Base-by-base conservation (phyloP, 257 asterid species). In the Echites panduratus region DNA sequence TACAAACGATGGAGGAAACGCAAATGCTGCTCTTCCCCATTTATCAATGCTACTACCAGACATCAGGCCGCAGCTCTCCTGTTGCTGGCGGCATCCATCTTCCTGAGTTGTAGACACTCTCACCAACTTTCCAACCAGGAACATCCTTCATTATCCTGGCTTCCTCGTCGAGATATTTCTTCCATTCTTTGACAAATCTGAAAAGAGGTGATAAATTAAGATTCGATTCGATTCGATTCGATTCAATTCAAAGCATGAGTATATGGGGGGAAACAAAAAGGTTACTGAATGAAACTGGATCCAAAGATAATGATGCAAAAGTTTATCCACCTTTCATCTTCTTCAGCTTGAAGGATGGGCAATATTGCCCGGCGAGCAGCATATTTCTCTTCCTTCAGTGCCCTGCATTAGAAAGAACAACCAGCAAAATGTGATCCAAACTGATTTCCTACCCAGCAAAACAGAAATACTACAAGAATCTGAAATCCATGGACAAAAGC, bases 51-150 rank as follows among this genome's bases (percentile, higher is more conserved):
- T 29, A 59, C 86, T 84, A 93, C 98, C 98, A 93, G 82, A 87
- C 78, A 71, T 91, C 98, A 45, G 96, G 97, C 35, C 97, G 93
- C 74, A 93, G 94, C 83, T 91, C 95, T 44, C 98, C 98, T 10
- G 93, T 89, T 12, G 97, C 88, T 12, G 98, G 98, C 61, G 98
- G 98, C 97, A 93, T 91, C 98, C 96, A 93, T 79, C 75, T 89
- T 32, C 98, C 97, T 0, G 97, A 94, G 83, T 91, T 79, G 89
- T 94, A 93, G 54, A 91, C 97, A 74, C 76, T 94, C 86, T 94
- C 96, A 19, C 99, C 97, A 71, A 91, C 97, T 76, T 88, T 86
- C 98, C 99, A 94, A 26, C 99, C 99, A 0, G 96, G 97, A 62
- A 94, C 97, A 29, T 94, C 92, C 80, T 91, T 94, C 98, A 94